Base-by-base conservation (phyloP, 257 asterid species). In the Cinchona pubescens region DNA sequence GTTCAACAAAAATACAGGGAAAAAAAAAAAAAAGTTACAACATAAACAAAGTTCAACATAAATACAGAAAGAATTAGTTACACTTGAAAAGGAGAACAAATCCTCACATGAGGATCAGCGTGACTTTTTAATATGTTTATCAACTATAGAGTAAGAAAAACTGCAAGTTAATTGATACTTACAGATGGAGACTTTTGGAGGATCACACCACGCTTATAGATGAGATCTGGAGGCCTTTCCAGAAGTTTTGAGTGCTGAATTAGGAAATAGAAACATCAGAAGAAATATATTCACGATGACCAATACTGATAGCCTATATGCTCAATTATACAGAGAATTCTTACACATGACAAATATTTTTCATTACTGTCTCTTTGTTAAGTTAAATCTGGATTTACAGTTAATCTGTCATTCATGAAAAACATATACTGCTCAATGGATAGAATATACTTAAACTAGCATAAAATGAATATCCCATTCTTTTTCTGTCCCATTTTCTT, bases 191-290 rank as follows among this genome's bases (percentile, higher is more conserved):
- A 71, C 88, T 88, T 90, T 64, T 92, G 99, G 79, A 84, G 81
- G 83, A 94, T 85, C 65, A 84, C 77, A 64, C 90, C 99, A 67
- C 97, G 98, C 84, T 83, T 92, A 86, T 91, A 91, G 72, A 83
- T 37, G 78, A 94, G 91, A 60, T 92, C 96, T 14, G 99, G 99
- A 69, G 99, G 99, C 85, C 94, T 90, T 89, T 87, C 96, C 62
- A 89, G 87, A 81, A 94, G 92, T 81, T 80, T 86, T 76, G 84
- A 78, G 71, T 94, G 99, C 99, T 94, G 96, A 74, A 78, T 65
- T 55, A 81, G 73, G 67, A 69, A 79, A 34, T 60, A 53, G 32
- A 72, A 38, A 37, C 29, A 42, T 64, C 46, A 75, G 60, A 56
- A 68, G 14, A 29, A 48, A 69, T 30, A 55, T 46, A 14, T 11